Percentiles rank a stretch among this genome's conserved stretches.
phyloP scores from a whole-genome alignment of 768 basidiomycete genomes.

The Pluteus cervinus region DNA sequence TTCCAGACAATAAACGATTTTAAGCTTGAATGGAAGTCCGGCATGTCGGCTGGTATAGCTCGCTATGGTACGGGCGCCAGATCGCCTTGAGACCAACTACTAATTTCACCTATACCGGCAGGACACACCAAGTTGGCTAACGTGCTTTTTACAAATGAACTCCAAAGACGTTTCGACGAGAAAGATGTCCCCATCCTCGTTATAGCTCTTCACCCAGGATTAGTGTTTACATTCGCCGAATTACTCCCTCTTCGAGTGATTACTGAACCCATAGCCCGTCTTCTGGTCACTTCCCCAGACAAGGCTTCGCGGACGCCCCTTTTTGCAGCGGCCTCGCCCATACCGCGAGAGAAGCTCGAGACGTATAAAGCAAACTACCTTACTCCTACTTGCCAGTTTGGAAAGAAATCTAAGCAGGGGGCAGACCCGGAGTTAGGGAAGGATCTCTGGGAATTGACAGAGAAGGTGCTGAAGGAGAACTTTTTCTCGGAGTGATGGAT shows the following conservation, averaged over 20 bases:
- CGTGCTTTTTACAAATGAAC: constrained; percentile 40
- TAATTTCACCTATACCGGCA: no score
- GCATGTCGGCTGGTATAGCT: constrained; percentile 12
- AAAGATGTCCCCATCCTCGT: constrained; percentile 29
- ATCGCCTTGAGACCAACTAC: no score
- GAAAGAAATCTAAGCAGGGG: constrained; percentile 20
- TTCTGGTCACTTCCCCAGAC: no score
- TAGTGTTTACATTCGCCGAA: constrained; percentile 23
- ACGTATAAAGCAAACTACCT: constrained; percentile 33
- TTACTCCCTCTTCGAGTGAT: constrained; percentile 4
- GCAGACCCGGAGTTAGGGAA: constrained; percentile 27
- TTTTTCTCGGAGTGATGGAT: no score
- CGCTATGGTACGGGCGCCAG: constrained; percentile 28
- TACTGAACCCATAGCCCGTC: no score
- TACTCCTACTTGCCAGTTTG: constrained; percentile 27
- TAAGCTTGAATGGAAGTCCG: constrained; percentile 26
- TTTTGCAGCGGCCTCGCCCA: constrained; percentile 33
- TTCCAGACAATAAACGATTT: constrained; percentile 28
- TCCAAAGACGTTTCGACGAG: constrained; percentile 40
- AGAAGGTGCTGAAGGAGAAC: constrained; percentile 22
- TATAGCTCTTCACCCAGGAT: constrained; percentile 38
- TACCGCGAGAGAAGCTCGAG: constrained; percentile 22
- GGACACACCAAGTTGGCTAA: constrained; percentile 47
- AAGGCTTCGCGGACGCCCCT: constrained; percentile 29
- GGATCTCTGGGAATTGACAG: constrained; percentile 34